phyloP scores from a whole-genome alignment of 768 basidiomycete genomes.

The Tricholoma terreum region DNA sequence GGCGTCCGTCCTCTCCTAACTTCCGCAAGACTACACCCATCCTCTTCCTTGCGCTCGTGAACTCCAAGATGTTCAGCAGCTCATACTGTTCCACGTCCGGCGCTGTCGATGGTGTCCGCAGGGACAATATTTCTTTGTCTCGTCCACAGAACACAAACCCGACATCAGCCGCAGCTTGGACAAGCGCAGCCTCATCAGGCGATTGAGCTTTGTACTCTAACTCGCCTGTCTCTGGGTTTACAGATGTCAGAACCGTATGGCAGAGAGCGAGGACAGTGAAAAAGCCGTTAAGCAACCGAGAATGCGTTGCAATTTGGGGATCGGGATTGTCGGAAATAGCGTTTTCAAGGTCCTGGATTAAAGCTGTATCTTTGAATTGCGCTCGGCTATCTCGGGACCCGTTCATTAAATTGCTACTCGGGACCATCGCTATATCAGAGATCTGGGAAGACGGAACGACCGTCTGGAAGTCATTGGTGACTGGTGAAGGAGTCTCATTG shows the following conservation, averaged over 20 bases:
- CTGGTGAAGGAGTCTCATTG: constrained; percentile 8
- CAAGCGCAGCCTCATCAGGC: constrained; percentile 96
- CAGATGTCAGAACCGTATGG: constrained; percentile 84
- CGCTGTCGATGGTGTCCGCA: constrained; percentile 72
- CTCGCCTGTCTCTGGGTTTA: constrained; percentile 63
- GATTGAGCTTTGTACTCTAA: constrained; percentile 94
- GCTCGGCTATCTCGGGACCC: constrained; percentile 13
- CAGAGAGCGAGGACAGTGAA: constrained; percentile 90
- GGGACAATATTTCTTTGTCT: constrained; percentile 70
- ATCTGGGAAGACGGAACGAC: constrained; percentile 18
- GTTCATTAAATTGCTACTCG: not conserved
- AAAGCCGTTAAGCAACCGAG: constrained; percentile 76
- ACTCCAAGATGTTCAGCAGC: constrained; percentile 89
- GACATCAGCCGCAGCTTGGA: constrained; percentile 93
- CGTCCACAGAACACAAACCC: constrained; percentile 91
- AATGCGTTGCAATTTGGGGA: constrained; percentile 50
- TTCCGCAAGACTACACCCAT: constrained; percentile 91
- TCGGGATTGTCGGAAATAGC: constrained; percentile 49
- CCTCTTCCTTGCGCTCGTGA: constrained; percentile 87
- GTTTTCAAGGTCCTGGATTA: constrained; percentile 61
- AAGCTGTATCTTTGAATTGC: constrained; percentile 54
- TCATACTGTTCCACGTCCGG: constrained; percentile 74
- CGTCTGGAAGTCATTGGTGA: constrained; percentile 25
- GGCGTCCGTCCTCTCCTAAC: constrained; percentile 48
- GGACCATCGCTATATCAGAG: constrained; percentile 12